These are phyloP conservation scores for Ceratobasidium sp. DNA, from an alignment of 1,284 basidiomycete genomes.

Conservation along the genomic window DNA sequence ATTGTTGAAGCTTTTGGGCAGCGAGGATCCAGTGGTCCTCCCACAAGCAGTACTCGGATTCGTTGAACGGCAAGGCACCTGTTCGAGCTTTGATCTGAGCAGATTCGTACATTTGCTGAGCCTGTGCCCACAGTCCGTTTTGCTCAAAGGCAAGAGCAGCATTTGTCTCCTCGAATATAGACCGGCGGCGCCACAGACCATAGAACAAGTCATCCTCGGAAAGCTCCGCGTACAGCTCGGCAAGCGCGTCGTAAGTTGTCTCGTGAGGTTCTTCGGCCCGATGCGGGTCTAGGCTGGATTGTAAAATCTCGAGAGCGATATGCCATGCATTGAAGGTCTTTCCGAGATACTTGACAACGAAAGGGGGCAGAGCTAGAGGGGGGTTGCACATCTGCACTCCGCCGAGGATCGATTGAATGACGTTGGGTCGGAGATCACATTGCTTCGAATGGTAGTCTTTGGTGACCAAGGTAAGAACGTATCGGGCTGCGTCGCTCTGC, in stretches of 20 bases:
- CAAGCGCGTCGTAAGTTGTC: conserved; percentile 86
- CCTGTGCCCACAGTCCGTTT: conserved; percentile 96
- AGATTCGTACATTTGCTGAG: conserved; percentile 86
- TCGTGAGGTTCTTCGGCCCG: conserved; percentile 89
- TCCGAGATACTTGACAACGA: conserved; percentile 94
- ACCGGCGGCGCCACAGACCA: conserved; percentile 91
- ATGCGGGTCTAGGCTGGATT: conserved; percentile 72
- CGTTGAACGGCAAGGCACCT: conserved; percentile 87
- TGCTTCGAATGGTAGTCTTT: conserved; percentile 95
- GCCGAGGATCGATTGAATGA: conserved; percentile 89
- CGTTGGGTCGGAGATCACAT: conserved; percentile 89
- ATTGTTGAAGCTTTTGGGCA: conserved; percentile 96
- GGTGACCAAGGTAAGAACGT: conserved; percentile 88
- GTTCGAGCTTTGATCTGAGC: conserved; percentile 88
- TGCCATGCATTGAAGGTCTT: conserved; percentile 98
- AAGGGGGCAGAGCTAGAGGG: conserved; percentile 87
- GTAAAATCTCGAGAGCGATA: conserved; percentile 87
- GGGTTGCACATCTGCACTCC: conserved; percentile 87
- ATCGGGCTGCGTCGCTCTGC: conserved; percentile 87
- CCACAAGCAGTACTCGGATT: conserved; percentile 97
- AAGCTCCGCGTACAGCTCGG: conserved; percentile 94
- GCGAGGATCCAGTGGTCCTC: conserved; percentile 99
- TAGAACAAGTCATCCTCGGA: conserved; percentile 98
- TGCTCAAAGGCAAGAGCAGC: conserved; percentile 94
- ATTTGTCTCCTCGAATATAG: conserved; percentile 89